A percentile compares a stretch with the other conserved stretches of the same genome.
phyloP scores from a whole-genome alignment of 108 stramenopile species.

The Conticribra weissflogii region DNA sequence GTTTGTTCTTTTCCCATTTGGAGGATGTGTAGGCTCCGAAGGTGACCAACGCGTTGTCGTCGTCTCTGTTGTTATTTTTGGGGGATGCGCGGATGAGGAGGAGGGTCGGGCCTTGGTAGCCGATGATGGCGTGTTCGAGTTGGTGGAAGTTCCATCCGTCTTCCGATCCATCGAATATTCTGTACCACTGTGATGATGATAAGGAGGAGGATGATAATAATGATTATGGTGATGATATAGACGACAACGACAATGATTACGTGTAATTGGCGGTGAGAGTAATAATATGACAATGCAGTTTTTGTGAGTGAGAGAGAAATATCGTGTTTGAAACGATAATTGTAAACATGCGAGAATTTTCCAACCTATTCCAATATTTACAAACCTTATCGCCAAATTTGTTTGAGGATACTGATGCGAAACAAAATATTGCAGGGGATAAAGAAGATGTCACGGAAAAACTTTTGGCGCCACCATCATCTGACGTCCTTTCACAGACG shows the following conservation, averaged over 20 bases:
- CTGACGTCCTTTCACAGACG: background rate
- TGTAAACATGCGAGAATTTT: too few species aligned
- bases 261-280: background rate
- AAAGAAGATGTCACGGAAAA: conserved; percentile 13
- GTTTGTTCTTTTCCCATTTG: conserved; percentile 81
- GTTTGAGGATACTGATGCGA: conserved; percentile 36
- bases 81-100: conserved; percentile 19
- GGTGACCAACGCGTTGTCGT: conserved; percentile 26
- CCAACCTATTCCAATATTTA: too few species aligned
- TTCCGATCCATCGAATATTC: conserved; percentile 71
- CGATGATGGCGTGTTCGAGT: conserved; percentile 73
- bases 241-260: background rate
- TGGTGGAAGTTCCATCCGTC: conserved; percentile 87
- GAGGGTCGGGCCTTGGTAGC: conserved; percentile 54
- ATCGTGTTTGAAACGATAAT: too few species aligned
- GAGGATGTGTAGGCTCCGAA: conserved; percentile 75
- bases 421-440: conserved; percentile 30
- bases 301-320: too few species aligned
- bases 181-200: conserved; percentile 56
- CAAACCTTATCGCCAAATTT: conserved; percentile 40
- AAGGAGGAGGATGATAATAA: background rate
- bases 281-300: too few species aligned
- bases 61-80: conserved; percentile 2
- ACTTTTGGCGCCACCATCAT: background rate
- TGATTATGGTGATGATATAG: background rate